A percentile compares a stretch with the other conserved stretches of the same genome.
Conservation (phyloP, 176 grass and related monocot genomes). For the Panicum miliaceum region DNA sequence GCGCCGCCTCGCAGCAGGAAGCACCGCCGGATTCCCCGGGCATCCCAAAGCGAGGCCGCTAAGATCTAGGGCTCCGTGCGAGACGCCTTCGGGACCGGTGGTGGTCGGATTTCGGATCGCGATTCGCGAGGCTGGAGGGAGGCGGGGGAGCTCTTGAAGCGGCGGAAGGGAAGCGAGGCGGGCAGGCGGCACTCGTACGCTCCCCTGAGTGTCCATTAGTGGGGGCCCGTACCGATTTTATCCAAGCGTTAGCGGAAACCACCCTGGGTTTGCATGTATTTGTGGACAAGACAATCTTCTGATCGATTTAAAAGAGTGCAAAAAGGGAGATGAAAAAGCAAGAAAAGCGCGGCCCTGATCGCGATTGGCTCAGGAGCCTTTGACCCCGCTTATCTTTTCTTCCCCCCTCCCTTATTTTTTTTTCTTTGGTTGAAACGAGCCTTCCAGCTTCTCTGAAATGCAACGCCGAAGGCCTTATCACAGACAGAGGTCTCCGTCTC, state of each 20-base stretch:
- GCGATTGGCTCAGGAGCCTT: conserved; percentile 46
- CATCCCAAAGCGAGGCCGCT: not conserved
- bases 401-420: not conserved
- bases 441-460: not conserved
- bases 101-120: conserved; percentile 36
- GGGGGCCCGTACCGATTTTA: conserved; percentile 30
- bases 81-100: not conserved
- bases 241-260: conserved; percentile 1
- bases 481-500: conserved; percentile 1
- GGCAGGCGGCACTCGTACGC: conserved; percentile 17
- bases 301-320: conserved; percentile 15
- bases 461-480: conserved; percentile 9
- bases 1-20: not conserved
- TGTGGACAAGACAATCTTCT: too few relatives aligned
- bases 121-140: conserved; percentile 23
- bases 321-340: not conserved
- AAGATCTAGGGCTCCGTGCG: not conserved
- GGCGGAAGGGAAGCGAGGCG: not conserved
- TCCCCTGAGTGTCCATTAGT: conserved; percentile 22
- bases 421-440: not conserved
- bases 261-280: not conserved
- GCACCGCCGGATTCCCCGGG: not conserved
- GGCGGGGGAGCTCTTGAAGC: not conserved
- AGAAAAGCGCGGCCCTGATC: conserved; percentile 28
- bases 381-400: conserved; percentile 34